Conservation (phyloP, 257 asterid species). For the Sherardia arvensis region DNA sequence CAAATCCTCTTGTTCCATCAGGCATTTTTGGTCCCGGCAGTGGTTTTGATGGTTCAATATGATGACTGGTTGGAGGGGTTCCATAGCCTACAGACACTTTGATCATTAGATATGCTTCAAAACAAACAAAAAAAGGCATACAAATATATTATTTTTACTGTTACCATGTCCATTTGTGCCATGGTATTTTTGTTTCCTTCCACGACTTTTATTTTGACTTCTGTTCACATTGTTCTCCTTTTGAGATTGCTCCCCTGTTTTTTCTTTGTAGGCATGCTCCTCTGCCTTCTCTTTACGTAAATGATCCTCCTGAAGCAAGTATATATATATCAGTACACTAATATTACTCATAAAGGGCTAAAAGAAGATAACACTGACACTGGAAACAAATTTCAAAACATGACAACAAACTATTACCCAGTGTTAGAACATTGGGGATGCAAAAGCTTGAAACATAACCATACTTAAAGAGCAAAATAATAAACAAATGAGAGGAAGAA, state of each 20-base stretch:
- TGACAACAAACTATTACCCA: not conserved
- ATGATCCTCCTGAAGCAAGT: constrained; percentile 46
- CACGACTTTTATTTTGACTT: constrained; percentile 59
- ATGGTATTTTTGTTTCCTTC: constrained; percentile 63
- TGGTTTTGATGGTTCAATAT: constrained; percentile 62
- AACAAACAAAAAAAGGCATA: not conserved
- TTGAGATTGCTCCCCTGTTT: constrained; percentile 33
- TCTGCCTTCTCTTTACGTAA: constrained; percentile 38
- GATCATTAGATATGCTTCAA: not conserved
- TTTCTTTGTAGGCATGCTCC: constrained; percentile 35
- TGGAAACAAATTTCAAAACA: not conserved
- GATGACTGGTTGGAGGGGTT: constrained; percentile 33
- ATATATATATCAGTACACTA: not conserved
- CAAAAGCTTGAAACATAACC: not conserved
- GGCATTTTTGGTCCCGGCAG: constrained; percentile 99
- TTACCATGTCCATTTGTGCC: constrained; percentile 68
- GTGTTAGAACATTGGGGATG: not conserved
- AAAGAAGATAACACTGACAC: not conserved
- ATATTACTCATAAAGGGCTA: not conserved
- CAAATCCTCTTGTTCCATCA: constrained; percentile 87
- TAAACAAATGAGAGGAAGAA: not conserved
- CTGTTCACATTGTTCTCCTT: constrained; percentile 50
- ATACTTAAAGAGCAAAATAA: not conserved
- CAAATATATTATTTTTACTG: not conserved
- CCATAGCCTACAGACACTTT: constrained; percentile 39